Evolutionary conservation across 2,329 filamentous ascomycete species (phyloP), one percentile per base, ranked within the genome.

Genomic region (Aspergillus quadricinctus): DNA sequence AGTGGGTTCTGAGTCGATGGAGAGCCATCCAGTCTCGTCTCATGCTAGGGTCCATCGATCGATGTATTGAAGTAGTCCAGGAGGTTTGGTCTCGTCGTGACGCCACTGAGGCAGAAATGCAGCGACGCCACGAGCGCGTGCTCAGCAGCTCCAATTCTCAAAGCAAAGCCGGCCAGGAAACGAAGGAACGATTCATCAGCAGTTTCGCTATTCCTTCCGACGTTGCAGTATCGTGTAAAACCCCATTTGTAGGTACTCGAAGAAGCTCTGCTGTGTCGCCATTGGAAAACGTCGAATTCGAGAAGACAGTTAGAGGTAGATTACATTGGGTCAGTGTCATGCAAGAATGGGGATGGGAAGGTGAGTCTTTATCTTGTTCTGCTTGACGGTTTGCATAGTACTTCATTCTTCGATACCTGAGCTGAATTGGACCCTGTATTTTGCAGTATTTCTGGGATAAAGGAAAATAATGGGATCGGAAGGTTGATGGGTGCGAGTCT

Each of bases 271-370:
- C 69, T 46, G 58, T 73, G 61, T 66, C 70, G 0, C 61, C 68
- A 48, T 49, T 73, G 52, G 72, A 78, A 57, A 74, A 77, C 45
- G 76, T 84, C 58, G 82, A 86, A 57, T 76, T 76, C 53, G 83
- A 86, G 51, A 81, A 83, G 65, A 88, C 85, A 3, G 84, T 89
- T n/a, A 80, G 83, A 60, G 86, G 87, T 3, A 77, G 77, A 48
- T 72, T 87, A 65, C 87, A 89, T 71, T 89, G 87, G 87, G 76
- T 88, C 8, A 83, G 85, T 40, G 85, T 89, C 45, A 89, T 89
- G 87, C 82, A 81, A 59, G 86, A 88, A 62, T 88, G 84, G 84
- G 76, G 79, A n/a, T 89, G 87, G 86, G 86, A 89, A 79, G 81
- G 86, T 88, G 75, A 75, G 80, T 75, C 64, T 48, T 50, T 49